phyloP scores from a whole-genome alignment of 2,329 filamentous ascomycete genomes.

The Xylaria sp. region DNA sequence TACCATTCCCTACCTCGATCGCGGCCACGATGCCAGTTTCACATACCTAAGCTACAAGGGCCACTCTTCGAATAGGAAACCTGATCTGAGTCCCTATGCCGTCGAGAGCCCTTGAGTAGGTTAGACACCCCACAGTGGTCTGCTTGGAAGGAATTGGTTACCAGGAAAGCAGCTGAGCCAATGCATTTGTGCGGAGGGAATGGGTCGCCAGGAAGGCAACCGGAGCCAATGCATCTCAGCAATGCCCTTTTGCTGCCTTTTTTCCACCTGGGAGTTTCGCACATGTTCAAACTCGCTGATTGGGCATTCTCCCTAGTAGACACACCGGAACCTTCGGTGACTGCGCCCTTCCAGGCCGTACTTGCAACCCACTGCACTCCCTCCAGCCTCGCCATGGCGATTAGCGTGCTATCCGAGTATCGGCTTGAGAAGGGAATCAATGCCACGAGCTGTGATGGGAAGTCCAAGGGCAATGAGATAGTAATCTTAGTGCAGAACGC shows the following conservation, averaged over 20 bases:
- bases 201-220: constrained; percentile 27
- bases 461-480: constrained; percentile 1
- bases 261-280: constrained; percentile 6
- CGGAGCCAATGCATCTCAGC: constrained; percentile 4
- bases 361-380: background rate
- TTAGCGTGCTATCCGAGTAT: background rate
- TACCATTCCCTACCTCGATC: constrained; percentile 11
- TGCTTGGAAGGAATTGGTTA: background rate
- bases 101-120: background rate
- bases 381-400: constrained; percentile 5
- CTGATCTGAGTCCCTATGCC: constrained; percentile 1
- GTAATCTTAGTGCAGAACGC: background rate
- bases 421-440: background rate
- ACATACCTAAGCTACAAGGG: background rate
- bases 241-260: constrained; percentile 30
- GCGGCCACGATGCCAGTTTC: constrained; percentile 1
- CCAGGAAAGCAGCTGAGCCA: constrained; percentile 6
- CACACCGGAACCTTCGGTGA: background rate
- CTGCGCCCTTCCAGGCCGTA: constrained; percentile 9
- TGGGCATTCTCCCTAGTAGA: background rate
- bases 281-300: constrained; percentile 10
- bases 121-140: background rate
- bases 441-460: background rate
- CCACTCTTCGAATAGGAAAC: constrained; percentile 3
- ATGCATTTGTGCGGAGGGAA: background rate